A percentile compares a stretch with the other conserved stretches of the same genome.
Evolutionary conservation across 2,329 filamentous ascomycete species (phyloP).

Genomic region (Drechslerella dactyloides): DNA sequence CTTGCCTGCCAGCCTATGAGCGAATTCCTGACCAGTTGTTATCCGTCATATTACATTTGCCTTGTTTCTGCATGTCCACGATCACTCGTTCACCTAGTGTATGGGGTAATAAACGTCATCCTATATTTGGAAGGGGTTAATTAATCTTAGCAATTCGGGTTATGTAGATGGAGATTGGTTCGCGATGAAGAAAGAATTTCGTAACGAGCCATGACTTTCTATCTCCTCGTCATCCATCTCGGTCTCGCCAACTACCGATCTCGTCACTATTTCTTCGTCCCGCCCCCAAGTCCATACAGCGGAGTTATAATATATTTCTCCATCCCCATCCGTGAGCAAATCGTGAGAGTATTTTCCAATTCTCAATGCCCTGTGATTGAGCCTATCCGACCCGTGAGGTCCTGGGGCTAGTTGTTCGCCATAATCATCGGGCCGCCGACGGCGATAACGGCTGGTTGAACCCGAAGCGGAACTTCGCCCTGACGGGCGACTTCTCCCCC

Average conservation of each 20-base stretch:
- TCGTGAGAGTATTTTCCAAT: constrained; percentile 4
- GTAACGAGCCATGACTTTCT: background rate
- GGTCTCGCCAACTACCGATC: background rate
- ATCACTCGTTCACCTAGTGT: constrained; percentile 1
- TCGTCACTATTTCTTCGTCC: background rate
- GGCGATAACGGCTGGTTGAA: background rate
- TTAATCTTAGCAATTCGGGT: background rate
- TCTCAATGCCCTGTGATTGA: constrained; percentile 5
- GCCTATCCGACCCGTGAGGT: background rate
- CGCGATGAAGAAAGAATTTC: background rate
- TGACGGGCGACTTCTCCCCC: background rate
- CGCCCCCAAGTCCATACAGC: background rate
- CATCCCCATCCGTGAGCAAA: background rate
- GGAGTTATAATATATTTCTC: background rate
- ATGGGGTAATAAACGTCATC: background rate
- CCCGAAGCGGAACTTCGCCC: background rate
- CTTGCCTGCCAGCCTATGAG: constrained; percentile 4
- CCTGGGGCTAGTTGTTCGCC: background rate
- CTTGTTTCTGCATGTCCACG: background rate
- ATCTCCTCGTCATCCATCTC: constrained; percentile 4
- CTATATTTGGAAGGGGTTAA: background rate
- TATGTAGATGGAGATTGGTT: background rate
- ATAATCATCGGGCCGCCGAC: background rate
- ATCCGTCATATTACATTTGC: background rate
- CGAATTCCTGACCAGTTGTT: constrained; percentile 7